Evolutionary conservation across 2,329 filamentous ascomycete species (phyloP).

Genomic region (Corynespora cassiicola): DNA sequence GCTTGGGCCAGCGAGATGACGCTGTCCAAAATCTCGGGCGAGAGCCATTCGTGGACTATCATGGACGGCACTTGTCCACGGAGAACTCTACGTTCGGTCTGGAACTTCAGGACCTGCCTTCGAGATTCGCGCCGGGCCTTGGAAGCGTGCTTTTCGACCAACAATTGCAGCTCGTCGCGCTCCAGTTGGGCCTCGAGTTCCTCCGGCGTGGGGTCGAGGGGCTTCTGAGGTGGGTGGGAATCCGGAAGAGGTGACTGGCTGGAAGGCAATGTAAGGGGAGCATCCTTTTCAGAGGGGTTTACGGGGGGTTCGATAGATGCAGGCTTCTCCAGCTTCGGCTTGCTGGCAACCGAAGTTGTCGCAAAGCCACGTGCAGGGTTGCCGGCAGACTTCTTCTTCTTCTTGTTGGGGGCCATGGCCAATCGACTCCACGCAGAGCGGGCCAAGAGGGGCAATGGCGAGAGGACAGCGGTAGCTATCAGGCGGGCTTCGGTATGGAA

Average conservation of each 20-base stretch:
- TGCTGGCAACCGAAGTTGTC: conserved; percentile 90
- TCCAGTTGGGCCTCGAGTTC: conserved; percentile 90
- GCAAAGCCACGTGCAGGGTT: conserved; percentile 94
- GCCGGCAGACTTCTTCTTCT: conserved; percentile 88
- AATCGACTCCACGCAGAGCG: too few relatives aligned
- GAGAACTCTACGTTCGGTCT: conserved; percentile 84
- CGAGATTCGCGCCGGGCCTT: conserved; percentile 81
- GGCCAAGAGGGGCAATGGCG: too few relatives aligned
- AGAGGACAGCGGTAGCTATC: too few relatives aligned
- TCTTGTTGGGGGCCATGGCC: conserved; percentile 74
- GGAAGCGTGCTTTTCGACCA: conserved; percentile 82
- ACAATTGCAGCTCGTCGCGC: conserved; percentile 83
- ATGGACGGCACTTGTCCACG: conserved; percentile 78
- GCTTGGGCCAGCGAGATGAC: conserved; percentile 76
- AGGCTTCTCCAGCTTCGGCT: conserved; percentile 61
- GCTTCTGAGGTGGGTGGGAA: conserved; percentile 28
- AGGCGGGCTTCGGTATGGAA: conserved; percentile 38
- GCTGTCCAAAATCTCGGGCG: conserved; percentile 77
- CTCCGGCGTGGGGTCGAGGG: conserved; percentile 72
- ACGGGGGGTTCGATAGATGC: conserved; percentile 19
- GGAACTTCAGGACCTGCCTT: conserved; percentile 77
- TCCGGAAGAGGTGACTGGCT: conserved; percentile 9
- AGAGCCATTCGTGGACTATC: conserved; percentile 79
- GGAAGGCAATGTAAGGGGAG: conserved; percentile 7
- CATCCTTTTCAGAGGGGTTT: conserved; percentile 7